These are phyloP conservation scores for Dendrostoma leiphaemia DNA, from an alignment of 2,329 filamentous ascomycete genomes.

Conservation along the genomic window DNA sequence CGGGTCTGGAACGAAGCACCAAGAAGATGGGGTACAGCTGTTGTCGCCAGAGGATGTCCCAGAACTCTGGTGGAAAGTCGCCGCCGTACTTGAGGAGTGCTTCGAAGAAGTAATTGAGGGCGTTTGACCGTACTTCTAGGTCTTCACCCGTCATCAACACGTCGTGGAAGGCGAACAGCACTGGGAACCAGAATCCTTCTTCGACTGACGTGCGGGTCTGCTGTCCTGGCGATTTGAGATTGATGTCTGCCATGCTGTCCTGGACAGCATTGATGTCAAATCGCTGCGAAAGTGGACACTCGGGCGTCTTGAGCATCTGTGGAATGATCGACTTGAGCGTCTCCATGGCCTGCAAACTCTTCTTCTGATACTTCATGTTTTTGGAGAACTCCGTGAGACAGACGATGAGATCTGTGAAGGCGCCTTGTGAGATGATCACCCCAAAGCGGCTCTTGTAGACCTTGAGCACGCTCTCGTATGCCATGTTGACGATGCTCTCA, in stretches of 20 bases:
- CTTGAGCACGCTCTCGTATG: slow-evolving; percentile 93
- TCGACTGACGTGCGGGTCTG: slow-evolving; percentile 83
- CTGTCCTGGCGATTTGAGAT: slow-evolving; percentile 46
- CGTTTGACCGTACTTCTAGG: slow-evolving; percentile 86
- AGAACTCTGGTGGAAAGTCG: slow-evolving; percentile 90
- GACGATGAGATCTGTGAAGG: slow-evolving; percentile 93
- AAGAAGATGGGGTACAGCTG: slow-evolving; percentile 98
- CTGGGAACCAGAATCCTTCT: slow-evolving; percentile 98
- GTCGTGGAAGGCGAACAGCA: slow-evolving; percentile 97
- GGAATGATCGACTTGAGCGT: slow-evolving; percentile 90
- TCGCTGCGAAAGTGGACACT: slow-evolving; percentile 82
- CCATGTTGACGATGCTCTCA: slow-evolving; percentile 93
- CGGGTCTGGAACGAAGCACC: slow-evolving; percentile 91
- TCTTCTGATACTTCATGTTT: slow-evolving; percentile 98
- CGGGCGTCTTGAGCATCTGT: slow-evolving; percentile 91
- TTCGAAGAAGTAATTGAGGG: slow-evolving; percentile 95
- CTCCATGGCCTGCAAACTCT: slow-evolving; percentile 94
- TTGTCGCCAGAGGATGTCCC: slow-evolving; percentile 97
- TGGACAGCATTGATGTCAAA: slow-evolving; percentile 35
- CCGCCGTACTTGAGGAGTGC: slow-evolving; percentile 86
- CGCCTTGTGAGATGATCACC: slow-evolving; percentile 92
- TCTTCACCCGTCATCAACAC: slow-evolving; percentile 99
- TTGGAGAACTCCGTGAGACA: slow-evolving; percentile 98
- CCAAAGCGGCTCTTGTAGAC: slow-evolving; percentile 96
- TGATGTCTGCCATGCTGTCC: slow-evolving; percentile 38